Conservation (phyloP, 2,329 filamentous ascomycete genomes). For the Boeremia lycopersici region DNA sequence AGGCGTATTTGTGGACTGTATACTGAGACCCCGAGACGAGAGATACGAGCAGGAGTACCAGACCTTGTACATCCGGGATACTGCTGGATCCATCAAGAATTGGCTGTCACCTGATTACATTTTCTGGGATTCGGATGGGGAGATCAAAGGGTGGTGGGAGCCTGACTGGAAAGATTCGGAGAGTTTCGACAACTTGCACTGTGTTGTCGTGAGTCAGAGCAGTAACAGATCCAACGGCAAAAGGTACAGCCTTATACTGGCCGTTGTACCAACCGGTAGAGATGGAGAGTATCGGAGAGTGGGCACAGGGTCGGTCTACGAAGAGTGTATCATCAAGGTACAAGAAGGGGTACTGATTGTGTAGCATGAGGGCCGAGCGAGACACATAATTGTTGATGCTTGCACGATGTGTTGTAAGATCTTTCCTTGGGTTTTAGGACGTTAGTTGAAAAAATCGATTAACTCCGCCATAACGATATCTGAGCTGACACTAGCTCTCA, state of each 20-base stretch:
- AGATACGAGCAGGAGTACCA: neutral
- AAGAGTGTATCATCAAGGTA: too few species aligned
- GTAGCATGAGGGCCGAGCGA: too few species aligned
- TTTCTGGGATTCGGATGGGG: constrained; percentile 3
- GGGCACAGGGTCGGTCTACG: constrained; percentile 10
- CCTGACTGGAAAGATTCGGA: constrained; percentile 11
- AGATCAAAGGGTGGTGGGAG: constrained; percentile 12
- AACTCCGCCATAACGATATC: too few species aligned
- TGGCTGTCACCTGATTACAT: neutral
- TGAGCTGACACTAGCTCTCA: too few species aligned
- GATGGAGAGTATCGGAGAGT: constrained; percentile 13
- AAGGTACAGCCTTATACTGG: constrained; percentile 1
- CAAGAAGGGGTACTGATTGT: too few species aligned
- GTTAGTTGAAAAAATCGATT: too few species aligned
- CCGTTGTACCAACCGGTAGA: constrained; percentile 1
- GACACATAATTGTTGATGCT: too few species aligned
- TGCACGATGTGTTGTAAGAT: too few species aligned
- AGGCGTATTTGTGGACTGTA: neutral
- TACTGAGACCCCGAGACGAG: neutral
- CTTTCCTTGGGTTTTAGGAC: too few species aligned
- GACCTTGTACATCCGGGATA: too few species aligned
- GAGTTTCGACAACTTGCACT: constrained; percentile 5
- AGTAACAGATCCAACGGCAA: neutral
- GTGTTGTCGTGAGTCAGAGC: constrained; percentile 12
- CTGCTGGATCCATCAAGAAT: too few species aligned